Percentiles rank a stretch among this genome's conserved stretches.
Conservation (phyloP, 257 asterid species). For the Voacanga thouarsii region DNA sequence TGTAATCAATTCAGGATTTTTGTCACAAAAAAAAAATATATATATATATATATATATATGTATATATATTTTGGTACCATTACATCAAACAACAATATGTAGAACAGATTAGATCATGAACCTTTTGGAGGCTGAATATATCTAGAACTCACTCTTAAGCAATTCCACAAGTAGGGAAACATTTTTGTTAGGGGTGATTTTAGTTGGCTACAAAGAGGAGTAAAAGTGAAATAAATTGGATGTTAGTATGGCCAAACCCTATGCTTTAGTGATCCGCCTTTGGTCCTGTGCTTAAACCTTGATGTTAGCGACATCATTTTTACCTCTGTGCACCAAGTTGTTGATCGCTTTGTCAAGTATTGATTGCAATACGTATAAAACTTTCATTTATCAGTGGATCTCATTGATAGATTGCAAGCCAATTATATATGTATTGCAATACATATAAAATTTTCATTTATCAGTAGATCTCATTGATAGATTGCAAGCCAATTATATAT, state of each 20-base stretch:
- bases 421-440: conserved; percentile 21
- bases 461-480: conserved; percentile 4
- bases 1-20: not conserved
- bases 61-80: no score
- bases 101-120: not conserved
- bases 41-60: no score
- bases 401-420: conserved; percentile 13
- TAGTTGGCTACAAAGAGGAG: not conserved
- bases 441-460: not conserved
- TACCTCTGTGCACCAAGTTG: not conserved
- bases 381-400: not conserved
- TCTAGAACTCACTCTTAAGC: not conserved
- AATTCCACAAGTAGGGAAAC: not conserved
- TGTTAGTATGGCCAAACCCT: no score
- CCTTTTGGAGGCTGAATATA: not conserved
- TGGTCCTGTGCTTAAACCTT: not conserved
- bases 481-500: conserved; percentile 23
- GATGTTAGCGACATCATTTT: not conserved
- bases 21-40: no score
- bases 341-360: not conserved
- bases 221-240: conserved; percentile 2
- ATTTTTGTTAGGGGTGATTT: not conserved
- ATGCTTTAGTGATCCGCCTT: not conserved
- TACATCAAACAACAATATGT: not conserved
- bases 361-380: not conserved